These are phyloP conservation scores for Candida schatavii DNA, from an alignment of 805 yeast genomes.

Conservation along the genomic window DNA sequence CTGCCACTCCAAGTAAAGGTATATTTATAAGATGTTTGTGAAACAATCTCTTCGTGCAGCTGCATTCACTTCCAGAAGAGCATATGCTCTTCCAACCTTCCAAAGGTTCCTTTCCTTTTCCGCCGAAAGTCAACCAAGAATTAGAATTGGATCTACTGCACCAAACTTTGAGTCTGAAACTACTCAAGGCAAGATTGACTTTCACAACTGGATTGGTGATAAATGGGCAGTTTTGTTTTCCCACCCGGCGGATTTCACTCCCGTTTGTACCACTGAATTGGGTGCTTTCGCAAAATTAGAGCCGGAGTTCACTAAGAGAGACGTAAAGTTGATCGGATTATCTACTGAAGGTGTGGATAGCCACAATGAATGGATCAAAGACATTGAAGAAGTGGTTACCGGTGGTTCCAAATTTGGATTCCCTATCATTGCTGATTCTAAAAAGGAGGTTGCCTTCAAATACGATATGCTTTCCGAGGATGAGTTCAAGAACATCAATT, in stretches of 20 bases:
- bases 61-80: conserved; percentile 1
- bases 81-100: conserved; percentile 7
- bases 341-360: conserved; percentile 80
- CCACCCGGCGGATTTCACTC: conserved; percentile 96
- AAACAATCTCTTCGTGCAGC: conserved; percentile 19
- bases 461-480: conserved; percentile 88
- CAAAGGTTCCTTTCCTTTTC: conserved; percentile 28
- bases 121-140: conserved; percentile 40
- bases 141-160: conserved; percentile 66
- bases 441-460: conserved; percentile 77
- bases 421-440: conserved; percentile 89
- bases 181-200: conserved; percentile 77
- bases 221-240: conserved; percentile 88
- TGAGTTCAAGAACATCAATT: conserved; percentile 69
- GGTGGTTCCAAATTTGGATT: conserved; percentile 69
- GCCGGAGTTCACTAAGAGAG: conserved; percentile 83
- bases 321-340: conserved; percentile 84
- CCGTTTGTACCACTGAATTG: conserved; percentile 94
- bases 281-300: conserved; percentile 90
- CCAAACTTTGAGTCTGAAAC: conserved; percentile 86
- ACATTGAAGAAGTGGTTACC: conserved; percentile 78
- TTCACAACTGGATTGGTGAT: conserved; percentile 84
- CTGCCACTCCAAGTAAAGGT: neutral
- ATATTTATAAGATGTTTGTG: conserved; percentile 13
- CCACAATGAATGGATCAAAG: conserved; percentile 86